Conservation (phyloP, 1,139 yeast genomes). For the Yamadazyma blattariae region DNA sequence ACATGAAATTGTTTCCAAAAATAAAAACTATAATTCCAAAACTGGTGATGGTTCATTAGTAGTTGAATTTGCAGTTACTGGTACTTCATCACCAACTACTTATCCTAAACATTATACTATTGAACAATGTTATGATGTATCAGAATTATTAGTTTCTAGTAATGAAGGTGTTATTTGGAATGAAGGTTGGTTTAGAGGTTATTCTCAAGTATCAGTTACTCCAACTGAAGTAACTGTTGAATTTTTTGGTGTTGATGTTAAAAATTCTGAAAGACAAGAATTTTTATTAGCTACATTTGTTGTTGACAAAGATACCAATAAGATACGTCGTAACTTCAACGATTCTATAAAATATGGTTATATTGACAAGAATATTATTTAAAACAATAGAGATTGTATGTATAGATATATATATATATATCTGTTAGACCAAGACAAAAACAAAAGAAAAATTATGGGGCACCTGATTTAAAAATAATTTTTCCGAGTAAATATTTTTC, state of each 20-base stretch:
- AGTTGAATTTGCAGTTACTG: slow-evolving; percentile 2
- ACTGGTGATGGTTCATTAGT: slow-evolving; percentile 1
- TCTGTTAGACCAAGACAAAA: too few relatives aligned
- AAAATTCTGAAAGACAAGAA: neutral
- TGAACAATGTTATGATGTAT: slow-evolving; percentile 3
- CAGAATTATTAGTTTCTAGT: neutral
- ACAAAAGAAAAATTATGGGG: too few relatives aligned
- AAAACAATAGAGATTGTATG: too few relatives aligned
- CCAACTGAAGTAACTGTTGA: neutral
- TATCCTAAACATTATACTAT: slow-evolving; percentile 1
- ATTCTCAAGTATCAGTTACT: neutral
- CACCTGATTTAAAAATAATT: too few relatives aligned
- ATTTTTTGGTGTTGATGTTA: slow-evolving; percentile 1
- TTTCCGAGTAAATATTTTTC: too few relatives aligned
- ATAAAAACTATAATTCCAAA: neutral
- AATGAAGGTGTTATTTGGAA: slow-evolving; percentile 1
- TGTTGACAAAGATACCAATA: slow-evolving; percentile 1
- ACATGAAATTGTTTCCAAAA: slow-evolving; percentile 1
- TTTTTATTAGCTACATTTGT: slow-evolving; percentile 1
- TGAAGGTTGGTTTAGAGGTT: slow-evolving; percentile 3
- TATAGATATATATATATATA: too few relatives aligned
- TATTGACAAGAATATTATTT: slow-evolving; percentile 1
- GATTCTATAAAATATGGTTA: neutral
- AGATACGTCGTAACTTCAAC: neutral
- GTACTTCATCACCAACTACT: neutral